Evolutionary conservation across 2,329 filamentous ascomycete species (phyloP).

Genomic region (Laburnicola sp.): DNA sequence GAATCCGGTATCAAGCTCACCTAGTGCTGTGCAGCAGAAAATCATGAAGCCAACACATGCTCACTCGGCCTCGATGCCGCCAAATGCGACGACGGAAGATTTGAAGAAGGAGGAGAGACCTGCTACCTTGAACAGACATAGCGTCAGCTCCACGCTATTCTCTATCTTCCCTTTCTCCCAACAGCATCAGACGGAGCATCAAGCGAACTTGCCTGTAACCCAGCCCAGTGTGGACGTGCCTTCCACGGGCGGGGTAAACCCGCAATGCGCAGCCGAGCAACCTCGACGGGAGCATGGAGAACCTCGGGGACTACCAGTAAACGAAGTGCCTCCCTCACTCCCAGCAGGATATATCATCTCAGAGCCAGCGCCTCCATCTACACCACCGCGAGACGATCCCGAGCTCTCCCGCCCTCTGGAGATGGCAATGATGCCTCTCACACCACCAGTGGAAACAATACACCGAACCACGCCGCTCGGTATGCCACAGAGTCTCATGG

Average conservation of each 20-base stretch:
- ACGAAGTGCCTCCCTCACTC: not conserved
- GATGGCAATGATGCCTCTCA: slow-evolving; percentile 40
- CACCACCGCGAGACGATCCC: slow-evolving; percentile 4
- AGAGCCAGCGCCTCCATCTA: not conserved
- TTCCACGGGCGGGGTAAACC: not conserved
- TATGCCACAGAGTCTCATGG: slow-evolving; percentile 40
- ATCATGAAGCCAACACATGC: slow-evolving; percentile 25
- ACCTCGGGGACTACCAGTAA: no score
- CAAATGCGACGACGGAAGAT: slow-evolving; percentile 4
- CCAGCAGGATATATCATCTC: not conserved
- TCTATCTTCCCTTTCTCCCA: slow-evolving; percentile 43
- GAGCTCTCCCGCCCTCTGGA: slow-evolving; percentile 26
- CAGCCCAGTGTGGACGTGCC: slow-evolving; percentile 18
- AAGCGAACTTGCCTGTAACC: slow-evolving; percentile 31
- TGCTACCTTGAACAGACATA: slow-evolving; percentile 32
- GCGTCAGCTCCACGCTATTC: slow-evolving; percentile 40
- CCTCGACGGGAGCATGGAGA: not conserved
- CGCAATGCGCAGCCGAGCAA: not conserved
- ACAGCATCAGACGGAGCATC: slow-evolving; percentile 37
- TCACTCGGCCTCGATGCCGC: slow-evolving; percentile 34
- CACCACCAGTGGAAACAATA: slow-evolving; percentile 23
- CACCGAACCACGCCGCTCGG: slow-evolving; percentile 24
- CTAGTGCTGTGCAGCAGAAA: slow-evolving; percentile 21
- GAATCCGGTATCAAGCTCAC: slow-evolving; percentile 26
- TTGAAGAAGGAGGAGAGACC: slow-evolving; percentile 20